Evolutionary conservation across 768 basidiomycete genomes (phyloP).

Genomic region (Coprinopsis marcescibilis): DNA sequence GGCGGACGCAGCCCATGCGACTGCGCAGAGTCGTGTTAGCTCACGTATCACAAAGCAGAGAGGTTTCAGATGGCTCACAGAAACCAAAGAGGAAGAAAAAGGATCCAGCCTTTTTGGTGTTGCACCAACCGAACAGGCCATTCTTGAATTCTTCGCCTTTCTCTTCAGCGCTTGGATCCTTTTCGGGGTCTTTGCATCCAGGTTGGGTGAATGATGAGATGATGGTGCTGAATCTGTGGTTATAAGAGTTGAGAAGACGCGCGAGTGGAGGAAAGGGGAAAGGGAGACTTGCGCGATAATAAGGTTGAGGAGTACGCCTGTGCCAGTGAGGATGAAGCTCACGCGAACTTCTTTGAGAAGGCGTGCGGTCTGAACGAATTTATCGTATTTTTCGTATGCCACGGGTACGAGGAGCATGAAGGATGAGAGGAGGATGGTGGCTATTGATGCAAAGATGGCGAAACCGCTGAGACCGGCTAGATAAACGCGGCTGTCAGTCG

Average conservation of each 20-base stretch:
- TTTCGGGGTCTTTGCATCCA: slow-evolving; percentile 80
- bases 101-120: slow-evolving; percentile 84
- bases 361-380: slow-evolving; percentile 67
- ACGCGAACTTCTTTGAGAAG: slow-evolving; percentile 81
- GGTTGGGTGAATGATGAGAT: slow-evolving; percentile 85
- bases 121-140: slow-evolving; percentile 78
- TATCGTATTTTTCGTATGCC: slow-evolving; percentile 82
- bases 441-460: slow-evolving; percentile 72
- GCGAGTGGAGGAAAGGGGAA: slow-evolving; percentile 7
- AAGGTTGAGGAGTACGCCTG: slow-evolving; percentile 59
- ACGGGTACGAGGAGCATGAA: slow-evolving; percentile 78
- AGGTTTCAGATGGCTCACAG: slow-evolving; percentile 37
- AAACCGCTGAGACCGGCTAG: slow-evolving; percentile 85
- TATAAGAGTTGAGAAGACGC: slow-evolving; percentile 6
- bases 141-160: slow-evolving; percentile 61
- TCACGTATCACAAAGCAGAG: background rate
- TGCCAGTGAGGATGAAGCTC: slow-evolving; percentile 73
- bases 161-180: slow-evolving; percentile 70
- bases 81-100: slow-evolving; percentile 89
- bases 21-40: slow-evolving; percentile 29
- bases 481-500: slow-evolving; percentile 5
- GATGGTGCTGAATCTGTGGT: slow-evolving; percentile 59
- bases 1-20: slow-evolving; percentile 70
- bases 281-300: slow-evolving; percentile 64
- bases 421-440: slow-evolving; percentile 65